Evolutionary conservation across 306 rosid species (phyloP).

Genomic region (Quercus variabilis): DNA sequence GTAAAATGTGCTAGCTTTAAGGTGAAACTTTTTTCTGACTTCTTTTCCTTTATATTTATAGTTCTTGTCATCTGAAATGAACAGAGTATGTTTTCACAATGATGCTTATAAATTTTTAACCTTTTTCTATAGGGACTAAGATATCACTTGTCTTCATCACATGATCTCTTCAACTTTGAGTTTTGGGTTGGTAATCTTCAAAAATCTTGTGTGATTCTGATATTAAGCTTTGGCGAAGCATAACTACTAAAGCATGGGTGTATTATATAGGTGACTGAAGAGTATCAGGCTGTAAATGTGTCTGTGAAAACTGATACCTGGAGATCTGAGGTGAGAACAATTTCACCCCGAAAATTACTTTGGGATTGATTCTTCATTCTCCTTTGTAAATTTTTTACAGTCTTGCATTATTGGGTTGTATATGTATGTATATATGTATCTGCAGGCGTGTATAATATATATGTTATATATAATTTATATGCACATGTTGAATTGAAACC

Average conservation of each 20-base stretch:
- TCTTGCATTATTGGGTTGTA: not conserved
- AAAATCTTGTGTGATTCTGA: conserved; percentile 15
- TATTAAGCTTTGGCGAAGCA: conserved; percentile 15
- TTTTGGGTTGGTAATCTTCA: conserved; percentile 70
- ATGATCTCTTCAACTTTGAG: conserved; percentile 75
- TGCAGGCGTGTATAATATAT: too few species aligned
- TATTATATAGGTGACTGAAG: conserved; percentile 68
- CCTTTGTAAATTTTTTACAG: not conserved
- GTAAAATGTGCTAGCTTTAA: conserved; percentile 66
- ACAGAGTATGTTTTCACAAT: conserved; percentile 7
- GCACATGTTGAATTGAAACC: not conserved
- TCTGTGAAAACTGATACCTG: conserved; percentile 44
- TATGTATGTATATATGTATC: not conserved
- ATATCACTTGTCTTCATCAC: conserved; percentile 63
- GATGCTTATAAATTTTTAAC: conserved; percentile 13
- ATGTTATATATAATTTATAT: too few species aligned
- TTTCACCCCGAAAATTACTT: conserved; percentile 11
- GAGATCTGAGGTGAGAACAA: conserved; percentile 55
- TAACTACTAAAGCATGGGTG: conserved; percentile 23
- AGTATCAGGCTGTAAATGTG: conserved; percentile 65
- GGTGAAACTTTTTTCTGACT: conserved; percentile 42
- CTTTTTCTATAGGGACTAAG: conserved; percentile 61
- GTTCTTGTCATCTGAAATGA: conserved; percentile 1
- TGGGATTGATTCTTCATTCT: not conserved
- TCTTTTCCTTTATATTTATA: not conserved